Evolutionary conservation across 805 yeast species (phyloP).

Genomic region (Zygoascus biomembranicola): DNA sequence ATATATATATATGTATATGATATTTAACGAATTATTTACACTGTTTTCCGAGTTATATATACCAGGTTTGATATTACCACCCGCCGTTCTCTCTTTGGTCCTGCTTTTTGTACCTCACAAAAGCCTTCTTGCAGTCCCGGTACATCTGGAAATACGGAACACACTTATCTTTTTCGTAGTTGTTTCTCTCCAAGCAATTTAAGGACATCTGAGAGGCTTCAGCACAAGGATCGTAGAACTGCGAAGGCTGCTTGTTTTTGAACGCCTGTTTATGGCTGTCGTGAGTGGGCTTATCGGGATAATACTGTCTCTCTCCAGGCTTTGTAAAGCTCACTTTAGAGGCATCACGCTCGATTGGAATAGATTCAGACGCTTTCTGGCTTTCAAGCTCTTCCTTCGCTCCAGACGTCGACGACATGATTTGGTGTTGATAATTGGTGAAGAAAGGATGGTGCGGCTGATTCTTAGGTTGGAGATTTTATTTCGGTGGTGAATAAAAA

Average conservation of each 20-base stretch:
- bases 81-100: neutral
- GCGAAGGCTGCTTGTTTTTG: conserved; percentile 67
- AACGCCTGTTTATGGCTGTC: conserved; percentile 61
- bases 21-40: no score
- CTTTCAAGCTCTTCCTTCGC: neutral
- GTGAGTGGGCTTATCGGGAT: conserved; percentile 83
- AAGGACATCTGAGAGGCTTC: conserved; percentile 84
- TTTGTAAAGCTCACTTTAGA: conserved; percentile 46
- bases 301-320: conserved; percentile 56
- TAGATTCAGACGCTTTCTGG: neutral
- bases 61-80: neutral
- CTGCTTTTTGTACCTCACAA: conserved; percentile 32
- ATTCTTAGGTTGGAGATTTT: neutral
- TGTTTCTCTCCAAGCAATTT: conserved; percentile 71
- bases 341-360: conserved; percentile 28
- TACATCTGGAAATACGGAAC: conserved; percentile 86
- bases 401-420: neutral
- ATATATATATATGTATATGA: no score
- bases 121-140: conserved; percentile 79
- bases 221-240: conserved; percentile 88
- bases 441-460: neutral
- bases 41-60: neutral
- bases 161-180: conserved; percentile 60
- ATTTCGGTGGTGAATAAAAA: neutral
- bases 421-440: neutral